Percentiles rank a stretch among this genome's conserved stretches.
phyloP scores from a whole-genome alignment of 345 rosid genomes.

The Nasturtium officinale region DNA sequence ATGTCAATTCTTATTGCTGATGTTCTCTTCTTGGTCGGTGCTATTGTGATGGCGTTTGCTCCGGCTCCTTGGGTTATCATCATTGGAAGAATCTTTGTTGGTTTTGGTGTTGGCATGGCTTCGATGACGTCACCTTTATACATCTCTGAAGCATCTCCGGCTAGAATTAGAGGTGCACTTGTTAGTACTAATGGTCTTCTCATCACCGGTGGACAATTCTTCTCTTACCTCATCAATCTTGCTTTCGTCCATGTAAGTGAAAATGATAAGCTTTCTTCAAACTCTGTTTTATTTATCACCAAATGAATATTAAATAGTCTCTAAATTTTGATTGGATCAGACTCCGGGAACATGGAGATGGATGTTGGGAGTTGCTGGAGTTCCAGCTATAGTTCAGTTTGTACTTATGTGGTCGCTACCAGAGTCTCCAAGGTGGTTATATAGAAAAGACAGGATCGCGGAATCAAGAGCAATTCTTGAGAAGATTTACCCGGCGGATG shows the following conservation, averaged over 20 bases:
- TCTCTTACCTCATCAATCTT: slow-evolving; percentile 81
- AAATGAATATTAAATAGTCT: background rate
- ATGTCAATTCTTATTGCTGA: slow-evolving; percentile 64
- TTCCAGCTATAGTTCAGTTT: slow-evolving; percentile 70
- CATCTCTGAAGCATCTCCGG: slow-evolving; percentile 91
- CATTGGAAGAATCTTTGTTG: slow-evolving; percentile 74
- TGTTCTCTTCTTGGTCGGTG: slow-evolving; percentile 65
- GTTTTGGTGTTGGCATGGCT: slow-evolving; percentile 94
- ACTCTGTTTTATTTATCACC: background rate
- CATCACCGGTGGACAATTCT: slow-evolving; percentile 84
- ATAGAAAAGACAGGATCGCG: slow-evolving; percentile 49
- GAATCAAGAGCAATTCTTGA: slow-evolving; percentile 68
- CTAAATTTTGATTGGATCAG: slow-evolving; percentile 39
- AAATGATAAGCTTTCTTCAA: background rate
- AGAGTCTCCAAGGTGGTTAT: slow-evolving; percentile 92
- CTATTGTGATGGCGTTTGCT: slow-evolving; percentile 70
- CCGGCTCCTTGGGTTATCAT: slow-evolving; percentile 74
- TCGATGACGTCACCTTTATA: slow-evolving; percentile 96
- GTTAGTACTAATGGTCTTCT: slow-evolving; percentile 82
- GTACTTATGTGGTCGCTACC: slow-evolving; percentile 69
- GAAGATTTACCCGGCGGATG: slow-evolving; percentile 63
- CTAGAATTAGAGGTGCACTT: slow-evolving; percentile 85
- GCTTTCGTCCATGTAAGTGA: slow-evolving; percentile 66
- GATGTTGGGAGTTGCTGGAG: slow-evolving; percentile 86
- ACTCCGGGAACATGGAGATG: slow-evolving; percentile 85